A percentile compares a stretch with the other conserved stretches of the same genome.
These are phyloP conservation scores for Fusarium circinatum DNA, from an alignment of 2,329 filamentous ascomycete genomes.

Conservation along the genomic window DNA sequence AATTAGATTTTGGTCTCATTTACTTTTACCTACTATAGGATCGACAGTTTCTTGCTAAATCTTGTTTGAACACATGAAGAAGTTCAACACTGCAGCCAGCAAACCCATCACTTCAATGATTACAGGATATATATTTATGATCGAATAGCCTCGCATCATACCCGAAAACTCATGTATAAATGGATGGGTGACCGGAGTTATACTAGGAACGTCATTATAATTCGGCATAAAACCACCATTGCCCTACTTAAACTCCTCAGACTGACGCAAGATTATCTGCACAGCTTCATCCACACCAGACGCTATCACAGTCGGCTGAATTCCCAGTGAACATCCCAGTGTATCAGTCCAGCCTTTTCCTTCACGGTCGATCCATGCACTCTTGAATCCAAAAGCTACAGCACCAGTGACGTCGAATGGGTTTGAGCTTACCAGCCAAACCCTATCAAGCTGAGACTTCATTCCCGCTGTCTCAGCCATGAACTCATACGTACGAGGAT, in stretches of 20 bases:
- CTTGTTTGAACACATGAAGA: neutral
- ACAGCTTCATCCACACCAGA: conserved; percentile 68
- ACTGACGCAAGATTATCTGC: conserved; percentile 43
- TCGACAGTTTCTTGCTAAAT: neutral
- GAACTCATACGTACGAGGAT: conserved; percentile 69
- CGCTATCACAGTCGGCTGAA: conserved; percentile 64
- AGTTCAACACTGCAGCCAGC: neutral
- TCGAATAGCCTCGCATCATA: neutral
- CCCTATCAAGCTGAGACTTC: conserved; percentile 54
- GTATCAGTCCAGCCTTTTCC: conserved; percentile 73
- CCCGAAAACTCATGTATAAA: neutral
- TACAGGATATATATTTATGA: neutral
- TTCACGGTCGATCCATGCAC: conserved; percentile 73
- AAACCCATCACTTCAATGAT: neutral
- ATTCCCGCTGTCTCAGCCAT: conserved; percentile 63
- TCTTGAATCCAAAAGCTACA: conserved; percentile 67
- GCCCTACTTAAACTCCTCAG: neutral
- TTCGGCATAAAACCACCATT: neutral
- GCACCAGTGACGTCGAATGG: conserved; percentile 79
- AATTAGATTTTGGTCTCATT: neutral
- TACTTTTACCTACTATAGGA: neutral
- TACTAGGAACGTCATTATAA: neutral
- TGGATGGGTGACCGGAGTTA: neutral
- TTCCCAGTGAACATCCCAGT: conserved; percentile 58
- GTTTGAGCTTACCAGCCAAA: conserved; percentile 79